Evolutionary conservation across 352 stramenopile genomes (phyloP).

Genomic region (Phytophthora meadii): DNA sequence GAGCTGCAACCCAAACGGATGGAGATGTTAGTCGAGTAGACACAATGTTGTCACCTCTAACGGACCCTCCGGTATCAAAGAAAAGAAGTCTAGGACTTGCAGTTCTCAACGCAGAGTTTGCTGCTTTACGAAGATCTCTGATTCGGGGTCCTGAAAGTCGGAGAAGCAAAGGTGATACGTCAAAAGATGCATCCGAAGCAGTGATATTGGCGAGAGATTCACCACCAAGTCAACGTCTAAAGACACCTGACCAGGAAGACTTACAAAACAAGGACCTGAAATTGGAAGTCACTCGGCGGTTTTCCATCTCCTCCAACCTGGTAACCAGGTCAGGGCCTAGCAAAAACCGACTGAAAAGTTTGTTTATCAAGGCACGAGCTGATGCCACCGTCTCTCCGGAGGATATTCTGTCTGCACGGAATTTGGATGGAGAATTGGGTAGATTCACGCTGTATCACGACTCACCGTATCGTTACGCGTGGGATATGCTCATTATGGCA

Average conservation of each 20-base stretch:
- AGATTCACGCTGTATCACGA: slow-evolving; percentile 64
- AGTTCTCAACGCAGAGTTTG: slow-evolving; percentile 30
- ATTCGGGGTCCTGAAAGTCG: slow-evolving; percentile 21
- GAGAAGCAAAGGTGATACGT: slow-evolving; percentile 20
- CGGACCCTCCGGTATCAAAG: slow-evolving; percentile 16
- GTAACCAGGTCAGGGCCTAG: background rate
- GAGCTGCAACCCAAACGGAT: slow-evolving; percentile 14
- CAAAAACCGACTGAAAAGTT: slow-evolving; percentile 28
- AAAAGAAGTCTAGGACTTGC: slow-evolving; percentile 38
- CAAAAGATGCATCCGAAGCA: slow-evolving; percentile 8
- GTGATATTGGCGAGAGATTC: background rate
- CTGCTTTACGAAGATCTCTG: slow-evolving; percentile 20
- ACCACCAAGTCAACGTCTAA: background rate
- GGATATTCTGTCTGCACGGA: slow-evolving; percentile 49
- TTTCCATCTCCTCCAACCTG: slow-evolving; percentile 38
- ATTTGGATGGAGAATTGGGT: slow-evolving; percentile 37
- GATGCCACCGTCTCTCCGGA: slow-evolving; percentile 35
- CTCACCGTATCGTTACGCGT: slow-evolving; percentile 42
- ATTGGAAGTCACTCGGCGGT: slow-evolving; percentile 42
- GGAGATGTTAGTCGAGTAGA: slow-evolving; percentile 16
- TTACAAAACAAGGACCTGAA: slow-evolving; percentile 14
- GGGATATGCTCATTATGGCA: slow-evolving; percentile 62
- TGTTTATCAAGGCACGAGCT: slow-evolving; percentile 32
- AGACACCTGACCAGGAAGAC: slow-evolving; percentile 4
- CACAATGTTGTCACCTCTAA: background rate